phyloP scores from a whole-genome alignment of 495 filamentous ascomycete species.

The Penicillium roqueforti region DNA sequence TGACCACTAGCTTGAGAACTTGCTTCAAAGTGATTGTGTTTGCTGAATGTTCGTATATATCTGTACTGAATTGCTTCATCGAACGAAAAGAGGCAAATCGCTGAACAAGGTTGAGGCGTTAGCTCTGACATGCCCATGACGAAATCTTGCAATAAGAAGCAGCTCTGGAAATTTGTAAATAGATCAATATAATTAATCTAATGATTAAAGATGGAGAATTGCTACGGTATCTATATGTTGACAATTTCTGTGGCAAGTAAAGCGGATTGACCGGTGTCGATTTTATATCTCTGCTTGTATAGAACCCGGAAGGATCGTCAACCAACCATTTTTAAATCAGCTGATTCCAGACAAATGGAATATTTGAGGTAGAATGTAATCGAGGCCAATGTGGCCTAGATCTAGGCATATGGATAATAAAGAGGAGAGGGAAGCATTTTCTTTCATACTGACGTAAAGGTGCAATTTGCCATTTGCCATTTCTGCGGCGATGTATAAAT shows the following conservation, averaged over 20 bases:
- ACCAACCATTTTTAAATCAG: not conserved
- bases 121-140: slow-evolving; percentile 13
- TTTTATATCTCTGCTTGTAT: not conserved
- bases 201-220: not conserved
- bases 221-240: not conserved
- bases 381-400: not conserved
- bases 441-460: slow-evolving; percentile 22
- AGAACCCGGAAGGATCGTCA: not conserved
- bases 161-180: not conserved
- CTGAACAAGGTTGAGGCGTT: not conserved
- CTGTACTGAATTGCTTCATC: slow-evolving; percentile 43
- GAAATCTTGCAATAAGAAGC: not conserved
- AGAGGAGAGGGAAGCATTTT: not conserved
- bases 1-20: no score
- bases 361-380: not conserved
- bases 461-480: slow-evolving; percentile 18
- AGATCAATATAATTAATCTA: not conserved
- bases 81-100: slow-evolving; percentile 1
- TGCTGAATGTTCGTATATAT: slow-evolving; percentile 49
- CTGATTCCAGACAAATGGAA: not conserved
- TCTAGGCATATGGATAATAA: not conserved
- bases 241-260: not conserved
- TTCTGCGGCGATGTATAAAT: slow-evolving; percentile 15
- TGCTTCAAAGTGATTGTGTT: no score
- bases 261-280: not conserved